Evolutionary conservation across 192 early-diverging fungal species (phyloP).

Genomic region (Jimgerdemannia lactiflua): DNA sequence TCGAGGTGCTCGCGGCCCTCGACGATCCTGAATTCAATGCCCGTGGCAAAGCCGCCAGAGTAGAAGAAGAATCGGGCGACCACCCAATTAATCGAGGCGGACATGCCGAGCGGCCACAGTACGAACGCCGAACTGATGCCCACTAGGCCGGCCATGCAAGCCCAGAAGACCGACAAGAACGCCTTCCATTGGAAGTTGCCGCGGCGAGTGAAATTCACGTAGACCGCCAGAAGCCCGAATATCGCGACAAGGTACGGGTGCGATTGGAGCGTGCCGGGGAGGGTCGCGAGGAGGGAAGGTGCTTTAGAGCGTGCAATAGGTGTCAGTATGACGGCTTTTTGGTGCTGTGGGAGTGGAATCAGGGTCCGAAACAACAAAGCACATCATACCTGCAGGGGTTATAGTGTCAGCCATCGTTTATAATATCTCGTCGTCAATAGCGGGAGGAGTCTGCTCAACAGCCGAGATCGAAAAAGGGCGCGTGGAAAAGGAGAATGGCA

Average conservation of each 20-base stretch:
- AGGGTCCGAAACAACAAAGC: background rate
- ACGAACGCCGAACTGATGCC: slow-evolving; percentile 53
- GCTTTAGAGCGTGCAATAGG: background rate
- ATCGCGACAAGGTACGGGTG: background rate
- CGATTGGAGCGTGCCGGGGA: background rate
- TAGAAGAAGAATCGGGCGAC: slow-evolving; percentile 53
- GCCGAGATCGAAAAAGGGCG: no score
- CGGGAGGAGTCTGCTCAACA: no score
- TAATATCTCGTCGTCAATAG: no score
- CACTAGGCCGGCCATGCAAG: background rate
- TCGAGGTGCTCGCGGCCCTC: slow-evolving; percentile 59
- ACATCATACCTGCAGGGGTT: background rate
- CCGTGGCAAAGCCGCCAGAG: slow-evolving; percentile 50
- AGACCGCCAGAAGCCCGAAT: background rate
- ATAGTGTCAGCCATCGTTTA: background rate
- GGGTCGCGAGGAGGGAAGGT: background rate
- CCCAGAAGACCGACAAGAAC: background rate
- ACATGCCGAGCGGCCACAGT: slow-evolving; percentile 52
- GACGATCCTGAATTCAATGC: slow-evolving; percentile 52
- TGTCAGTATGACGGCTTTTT: background rate
- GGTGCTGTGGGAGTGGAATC: background rate
- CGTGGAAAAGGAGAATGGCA: no score
- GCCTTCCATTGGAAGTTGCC: background rate
- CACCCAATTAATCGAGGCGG: slow-evolving; percentile 57
- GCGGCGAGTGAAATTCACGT: background rate